phyloP scores from a whole-genome alignment of 1,284 basidiomycete genomes.

The Cronartium ribicola region DNA sequence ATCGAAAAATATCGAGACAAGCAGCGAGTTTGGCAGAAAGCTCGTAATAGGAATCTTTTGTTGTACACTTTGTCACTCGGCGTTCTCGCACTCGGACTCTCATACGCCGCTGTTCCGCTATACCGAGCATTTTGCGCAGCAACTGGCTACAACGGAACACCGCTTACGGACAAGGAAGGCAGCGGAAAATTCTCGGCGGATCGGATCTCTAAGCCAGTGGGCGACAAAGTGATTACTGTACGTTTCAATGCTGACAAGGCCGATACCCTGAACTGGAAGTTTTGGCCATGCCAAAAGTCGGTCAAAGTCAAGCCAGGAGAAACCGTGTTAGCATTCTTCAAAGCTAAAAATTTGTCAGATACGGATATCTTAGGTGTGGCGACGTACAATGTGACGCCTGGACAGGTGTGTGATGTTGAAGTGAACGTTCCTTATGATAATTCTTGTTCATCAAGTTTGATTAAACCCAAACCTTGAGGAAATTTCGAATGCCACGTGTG shows the following conservation, averaged over 20 bases:
- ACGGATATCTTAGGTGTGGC: constrained; percentile 96
- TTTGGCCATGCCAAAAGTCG: constrained; percentile 82
- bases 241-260: constrained; percentile 90
- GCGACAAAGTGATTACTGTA: constrained; percentile 66
- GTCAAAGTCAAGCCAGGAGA: constrained; percentile 92
- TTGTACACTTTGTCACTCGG: constrained; percentile 76
- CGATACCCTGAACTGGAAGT: constrained; percentile 87
- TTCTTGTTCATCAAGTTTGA: too few relatives aligned
- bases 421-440: too few relatives aligned
- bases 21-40: constrained; percentile 24
- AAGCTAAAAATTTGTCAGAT: constrained; percentile 76
- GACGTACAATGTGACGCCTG: constrained; percentile 94
- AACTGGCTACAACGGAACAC: constrained; percentile 93
- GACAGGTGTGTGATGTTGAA: constrained; percentile 63
- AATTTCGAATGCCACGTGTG: too few relatives aligned
- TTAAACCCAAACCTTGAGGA: too few relatives aligned
- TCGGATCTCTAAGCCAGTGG: constrained; percentile 70
- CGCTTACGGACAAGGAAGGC: constrained; percentile 60
- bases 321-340: constrained; percentile 94
- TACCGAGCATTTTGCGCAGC: constrained; percentile 97
- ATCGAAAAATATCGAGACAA: constrained; percentile 22
- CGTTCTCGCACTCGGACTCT: constrained; percentile 71
- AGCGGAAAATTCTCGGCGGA: constrained; percentile 45
- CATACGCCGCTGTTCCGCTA: constrained; percentile 92
- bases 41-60: constrained; percentile 63